These are phyloP conservation scores for Colletotrichum chrysophilum DNA, from an alignment of 2,329 filamentous ascomycete species.

Conservation along the genomic window DNA sequence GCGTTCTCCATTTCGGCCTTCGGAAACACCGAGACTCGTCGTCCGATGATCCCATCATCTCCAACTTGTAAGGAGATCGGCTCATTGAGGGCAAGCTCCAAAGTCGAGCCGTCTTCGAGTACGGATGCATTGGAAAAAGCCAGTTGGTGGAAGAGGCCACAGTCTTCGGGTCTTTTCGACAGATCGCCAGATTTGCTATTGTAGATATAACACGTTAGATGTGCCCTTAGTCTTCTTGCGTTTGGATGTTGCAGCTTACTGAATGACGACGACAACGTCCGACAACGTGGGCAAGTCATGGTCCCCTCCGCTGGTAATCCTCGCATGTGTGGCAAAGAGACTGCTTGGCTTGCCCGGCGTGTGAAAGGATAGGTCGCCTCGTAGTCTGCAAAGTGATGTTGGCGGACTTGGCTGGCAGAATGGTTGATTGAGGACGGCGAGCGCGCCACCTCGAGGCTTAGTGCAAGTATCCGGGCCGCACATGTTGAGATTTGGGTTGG, in stretches of 20 bases:
- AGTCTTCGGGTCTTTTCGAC: conserved; percentile 42
- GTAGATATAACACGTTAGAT: not conserved
- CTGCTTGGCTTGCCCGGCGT: conserved; percentile 43
- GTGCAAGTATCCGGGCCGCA: conserved; percentile 48
- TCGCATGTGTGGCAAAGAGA: conserved; percentile 45
- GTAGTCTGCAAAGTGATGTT: not conserved
- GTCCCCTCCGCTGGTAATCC: conserved; percentile 37
- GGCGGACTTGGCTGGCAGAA: not conserved
- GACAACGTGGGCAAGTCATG: not conserved
- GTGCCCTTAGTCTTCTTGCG: not conserved
- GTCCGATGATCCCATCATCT: conserved; percentile 51
- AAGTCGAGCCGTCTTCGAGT: not conserved
- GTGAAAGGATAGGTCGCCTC: conserved; percentile 49
- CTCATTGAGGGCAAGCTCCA: conserved; percentile 39
- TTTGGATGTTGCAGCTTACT: conserved; percentile 37
- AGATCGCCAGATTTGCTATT: conserved; percentile 48
- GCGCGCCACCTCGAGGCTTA: conserved; percentile 48
- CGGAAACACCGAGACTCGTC: conserved; percentile 47
- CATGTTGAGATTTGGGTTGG: conserved; percentile 34
- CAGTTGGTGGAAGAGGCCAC: conserved; percentile 47
- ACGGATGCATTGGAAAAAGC: conserved; percentile 27
- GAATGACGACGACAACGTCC: conserved; percentile 45
- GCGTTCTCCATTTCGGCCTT: conserved; percentile 30
- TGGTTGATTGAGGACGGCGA: conserved; percentile 44
- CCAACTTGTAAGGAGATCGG: conserved; percentile 51